Percentiles rank a stretch among this genome's conserved stretches.
phyloP scores from a whole-genome alignment of 2,329 filamentous ascomycete genomes.

The Penicillium olsonii region DNA sequence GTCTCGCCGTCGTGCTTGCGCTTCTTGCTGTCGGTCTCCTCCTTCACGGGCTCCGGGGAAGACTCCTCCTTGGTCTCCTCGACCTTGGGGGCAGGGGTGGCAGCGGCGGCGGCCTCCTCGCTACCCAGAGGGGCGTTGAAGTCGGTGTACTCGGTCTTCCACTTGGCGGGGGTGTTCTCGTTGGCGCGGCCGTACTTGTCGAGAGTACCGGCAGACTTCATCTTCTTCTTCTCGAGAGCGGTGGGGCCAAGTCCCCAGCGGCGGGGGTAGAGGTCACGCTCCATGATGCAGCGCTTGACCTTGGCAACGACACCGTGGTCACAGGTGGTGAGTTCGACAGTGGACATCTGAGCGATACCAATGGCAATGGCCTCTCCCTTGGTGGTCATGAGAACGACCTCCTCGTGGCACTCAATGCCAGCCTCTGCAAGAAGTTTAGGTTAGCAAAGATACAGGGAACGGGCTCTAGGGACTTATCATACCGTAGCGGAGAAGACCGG shows the following conservation, averaged over 20 bases:
- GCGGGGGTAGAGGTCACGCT: constrained; percentile 94
- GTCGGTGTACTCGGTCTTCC: constrained; percentile 92
- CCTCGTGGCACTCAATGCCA: constrained; percentile 90
- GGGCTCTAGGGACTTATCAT: constrained; percentile 36
- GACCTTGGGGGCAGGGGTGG: constrained; percentile 31
- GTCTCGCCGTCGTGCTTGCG: constrained; percentile 60
- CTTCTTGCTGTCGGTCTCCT: constrained; percentile 53
- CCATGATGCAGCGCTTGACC: constrained; percentile 99
- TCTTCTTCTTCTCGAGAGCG: constrained; percentile 97
- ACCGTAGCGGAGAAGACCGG: constrained; percentile 89
- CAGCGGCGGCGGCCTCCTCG: constrained; percentile 48
- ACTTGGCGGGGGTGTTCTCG: constrained; percentile 89
- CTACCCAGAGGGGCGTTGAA: constrained; percentile 60
- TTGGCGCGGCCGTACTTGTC: constrained; percentile 96
- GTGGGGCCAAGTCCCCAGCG: constrained; percentile 95
- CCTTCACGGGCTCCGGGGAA: constrained; percentile 35
- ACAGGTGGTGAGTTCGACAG: constrained; percentile 93
- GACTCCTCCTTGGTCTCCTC: constrained; percentile 21
- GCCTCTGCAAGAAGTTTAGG: constrained; percentile 60
- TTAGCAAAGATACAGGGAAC: constrained; percentile 9
- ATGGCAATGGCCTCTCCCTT: constrained; percentile 98
- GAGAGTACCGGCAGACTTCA: constrained; percentile 96
- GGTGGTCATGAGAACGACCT: constrained; percentile 97
- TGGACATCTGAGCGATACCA: constrained; percentile 96
- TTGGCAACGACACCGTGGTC: constrained; percentile 98